Percentiles rank a stretch among this genome's conserved stretches.
Conservation (phyloP, 192 early-diverging fungal species). For the Linnemannia hyalina region DNA sequence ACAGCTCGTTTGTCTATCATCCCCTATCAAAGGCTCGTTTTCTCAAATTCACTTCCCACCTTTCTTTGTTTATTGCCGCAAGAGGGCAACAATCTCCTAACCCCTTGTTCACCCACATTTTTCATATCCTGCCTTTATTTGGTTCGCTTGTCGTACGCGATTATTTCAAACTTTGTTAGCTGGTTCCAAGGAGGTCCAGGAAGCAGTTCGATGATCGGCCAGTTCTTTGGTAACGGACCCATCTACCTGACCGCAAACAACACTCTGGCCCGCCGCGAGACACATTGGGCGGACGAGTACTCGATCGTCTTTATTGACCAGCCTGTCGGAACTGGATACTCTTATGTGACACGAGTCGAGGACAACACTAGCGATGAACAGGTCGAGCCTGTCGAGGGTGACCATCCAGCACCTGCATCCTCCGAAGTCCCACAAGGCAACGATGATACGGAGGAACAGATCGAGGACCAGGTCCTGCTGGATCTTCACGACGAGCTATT, state of each 20-base stretch:
- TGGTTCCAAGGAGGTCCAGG: constrained; percentile 92
- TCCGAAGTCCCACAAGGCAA: neutral
- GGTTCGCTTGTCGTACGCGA: neutral
- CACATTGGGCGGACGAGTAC: constrained; percentile 79
- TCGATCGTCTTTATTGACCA: constrained; percentile 86
- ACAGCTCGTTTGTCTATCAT: neutral
- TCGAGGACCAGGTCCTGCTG: constrained; percentile 12
- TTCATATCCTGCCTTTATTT: constrained; percentile 4
- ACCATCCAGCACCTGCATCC: neutral
- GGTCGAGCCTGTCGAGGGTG: constrained; percentile 27
- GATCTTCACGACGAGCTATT: constrained; percentile 11
- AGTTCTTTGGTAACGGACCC: constrained; percentile 81
- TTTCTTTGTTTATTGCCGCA: neutral
- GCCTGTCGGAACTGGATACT: constrained; percentile 82
- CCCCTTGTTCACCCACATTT: neutral
- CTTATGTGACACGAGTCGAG: constrained; percentile 41
- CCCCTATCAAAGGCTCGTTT: neutral
- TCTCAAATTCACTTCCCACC: neutral
- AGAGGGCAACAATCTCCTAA: neutral
- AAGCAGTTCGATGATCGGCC: constrained; percentile 83
- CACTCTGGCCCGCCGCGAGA: constrained; percentile 62
- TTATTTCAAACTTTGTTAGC: constrained; percentile 19
- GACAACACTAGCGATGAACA: constrained; percentile 14
- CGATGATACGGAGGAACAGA: constrained; percentile 17
- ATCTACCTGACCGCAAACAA: constrained; percentile 70